phyloP scores from a whole-genome alignment of 2,329 filamentous ascomycete genomes.

The Hypomyces perniciosus region DNA sequence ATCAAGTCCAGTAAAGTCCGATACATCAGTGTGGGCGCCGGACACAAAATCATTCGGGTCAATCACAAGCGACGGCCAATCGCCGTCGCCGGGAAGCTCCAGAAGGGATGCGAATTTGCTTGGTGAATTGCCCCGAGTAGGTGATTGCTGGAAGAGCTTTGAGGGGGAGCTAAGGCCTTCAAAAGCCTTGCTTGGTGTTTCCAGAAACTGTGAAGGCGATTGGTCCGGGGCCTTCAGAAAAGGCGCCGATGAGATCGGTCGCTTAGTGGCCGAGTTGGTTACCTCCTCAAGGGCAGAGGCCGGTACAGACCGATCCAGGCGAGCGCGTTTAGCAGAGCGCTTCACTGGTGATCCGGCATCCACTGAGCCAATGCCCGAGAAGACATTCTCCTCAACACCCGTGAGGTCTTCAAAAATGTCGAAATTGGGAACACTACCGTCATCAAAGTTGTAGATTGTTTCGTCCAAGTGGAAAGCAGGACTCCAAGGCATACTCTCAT shows the following conservation, averaged over 20 bases:
- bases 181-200: conserved; percentile 54
- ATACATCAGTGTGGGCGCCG: conserved; percentile 45
- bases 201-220: conserved; percentile 34
- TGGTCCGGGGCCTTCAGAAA: conserved; percentile 43
- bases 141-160: conserved; percentile 39
- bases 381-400: conserved; percentile 23
- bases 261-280: conserved; percentile 47
- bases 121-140: conserved; percentile 38
- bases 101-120: conserved; percentile 40
- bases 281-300: conserved; percentile 57
- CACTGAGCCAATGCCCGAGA: conserved; percentile 38
- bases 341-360: conserved; percentile 62
- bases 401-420: conserved; percentile 53
- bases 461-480: conserved; percentile 63
- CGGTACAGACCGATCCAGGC: conserved; percentile 58
- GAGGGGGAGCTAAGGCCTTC: conserved; percentile 50
- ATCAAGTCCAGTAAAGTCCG: conserved; percentile 58
- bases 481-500: conserved; percentile 53
- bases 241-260: conserved; percentile 45
- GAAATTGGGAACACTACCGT: conserved; percentile 47
- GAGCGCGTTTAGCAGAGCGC: conserved; percentile 52
- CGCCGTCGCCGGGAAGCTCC: conserved; percentile 32
- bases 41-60: conserved; percentile 36
- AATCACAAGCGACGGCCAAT: conserved; percentile 31
- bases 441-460: conserved; percentile 41